Evolutionary conservation across 1,284 basidiomycete species (phyloP).

Genomic region (Cutaneotrichosporon mucoides): DNA sequence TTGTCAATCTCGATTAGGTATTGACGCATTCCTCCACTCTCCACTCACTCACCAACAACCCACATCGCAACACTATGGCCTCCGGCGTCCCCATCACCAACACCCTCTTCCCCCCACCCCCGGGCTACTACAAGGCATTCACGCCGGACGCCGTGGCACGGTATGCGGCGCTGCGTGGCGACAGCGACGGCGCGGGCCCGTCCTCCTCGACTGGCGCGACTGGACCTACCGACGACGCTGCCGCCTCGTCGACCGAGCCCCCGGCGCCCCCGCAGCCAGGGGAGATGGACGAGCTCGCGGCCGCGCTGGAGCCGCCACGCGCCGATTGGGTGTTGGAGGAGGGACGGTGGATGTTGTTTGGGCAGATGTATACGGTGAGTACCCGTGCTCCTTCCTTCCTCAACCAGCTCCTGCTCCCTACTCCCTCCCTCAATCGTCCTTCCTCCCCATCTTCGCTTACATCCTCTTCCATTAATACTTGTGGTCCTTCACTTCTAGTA

Average conservation of each 20-base stretch:
- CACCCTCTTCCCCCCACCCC: conserved; percentile 46
- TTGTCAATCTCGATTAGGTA: too few relatives aligned
- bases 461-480: too few relatives aligned
- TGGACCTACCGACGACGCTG: too few relatives aligned
- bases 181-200: neutral
- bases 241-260: too few relatives aligned
- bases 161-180: conserved; percentile 16
- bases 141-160: conserved; percentile 26
- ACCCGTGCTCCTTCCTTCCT: too few relatives aligned
- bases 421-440: too few relatives aligned
- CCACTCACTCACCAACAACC: neutral
- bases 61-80: too few relatives aligned
- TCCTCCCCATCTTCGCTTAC: too few relatives aligned
- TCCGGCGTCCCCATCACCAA: conserved; percentile 37
- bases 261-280: neutral
- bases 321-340: conserved; percentile 41
- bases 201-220: too few relatives aligned
- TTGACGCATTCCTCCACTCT: too few relatives aligned
- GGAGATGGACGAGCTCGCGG: conserved; percentile 19
- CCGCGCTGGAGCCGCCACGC: conserved; percentile 26
- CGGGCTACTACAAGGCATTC: conserved; percentile 38
- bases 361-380: conserved; percentile 39
- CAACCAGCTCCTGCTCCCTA: too few relatives aligned
- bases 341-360: conserved; percentile 43
- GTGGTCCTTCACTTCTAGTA: too few relatives aligned